Evolutionary conservation across 768 basidiomycete genomes (phyloP), one percentile per base, ranked within the genome.

Genomic region (Gymnopilus junonius): DNA sequence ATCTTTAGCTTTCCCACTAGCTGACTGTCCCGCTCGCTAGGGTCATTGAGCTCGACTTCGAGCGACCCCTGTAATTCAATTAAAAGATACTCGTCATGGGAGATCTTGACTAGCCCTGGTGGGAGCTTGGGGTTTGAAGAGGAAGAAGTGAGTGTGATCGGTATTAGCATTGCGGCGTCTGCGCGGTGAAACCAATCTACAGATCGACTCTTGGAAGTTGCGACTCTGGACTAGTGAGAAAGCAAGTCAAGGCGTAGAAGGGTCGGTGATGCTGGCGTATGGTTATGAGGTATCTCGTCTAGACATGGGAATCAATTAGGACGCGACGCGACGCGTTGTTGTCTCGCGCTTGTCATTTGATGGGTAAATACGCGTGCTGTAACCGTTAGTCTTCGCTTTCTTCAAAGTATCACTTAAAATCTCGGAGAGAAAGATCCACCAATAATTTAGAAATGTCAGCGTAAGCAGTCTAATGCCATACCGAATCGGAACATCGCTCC

Each of bases 41-140:
- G 76, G 34, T 81, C 74, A 8, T 71, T 73, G 45, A 76, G 85
- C 59, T 92, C 90, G 32, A 91, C 87, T 46, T 91, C 87, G 37
- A 97, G 82, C 54, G 82, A 80, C 55, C 95, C 95, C 74, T 98
- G 96, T 4, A 97, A 80, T 70, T 98, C 95, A 57, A 98, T 84
- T 4, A 98, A 79, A 42, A 94, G 87, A 14, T 94, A 73, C 70
- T 95, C 93, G 43, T 90, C 88, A 65, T 91, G 82, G 15, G 93
- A 93, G 43, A 96, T 84, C 60, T 83, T 83, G 1, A 88, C 89
- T 14, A 97, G 80, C 0, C 82, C 78, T 1, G 88, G 81, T 0
- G 91, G 88, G 4, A 93, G 82, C 67, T 83, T 85, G 3, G 74
- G 71, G n/a, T 73, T 75, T 8, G 73, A 66, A 23, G 79, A 69